phyloP scores from a whole-genome alignment of 2,329 filamentous ascomycete species.

The Geosmithia putterillii region DNA sequence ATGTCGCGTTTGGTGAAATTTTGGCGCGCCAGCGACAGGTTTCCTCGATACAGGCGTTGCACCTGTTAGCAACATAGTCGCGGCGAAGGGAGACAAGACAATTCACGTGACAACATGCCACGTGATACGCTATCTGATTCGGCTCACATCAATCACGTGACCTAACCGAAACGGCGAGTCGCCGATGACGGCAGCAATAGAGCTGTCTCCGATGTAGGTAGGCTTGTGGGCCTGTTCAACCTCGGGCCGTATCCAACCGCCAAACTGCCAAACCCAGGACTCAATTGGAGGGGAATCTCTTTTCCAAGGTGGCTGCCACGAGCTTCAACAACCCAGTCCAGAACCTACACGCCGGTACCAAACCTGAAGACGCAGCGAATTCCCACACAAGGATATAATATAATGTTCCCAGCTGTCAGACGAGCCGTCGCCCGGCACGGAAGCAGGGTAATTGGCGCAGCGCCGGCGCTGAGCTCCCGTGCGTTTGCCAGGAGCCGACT shows the following conservation, averaged over 20 bases:
- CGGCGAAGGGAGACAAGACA: not conserved
- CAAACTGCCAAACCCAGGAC: conserved; percentile 15
- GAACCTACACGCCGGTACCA: not conserved
- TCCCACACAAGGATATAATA: conserved; percentile 1
- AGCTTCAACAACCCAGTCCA: not conserved
- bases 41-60: not conserved
- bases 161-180: not conserved
- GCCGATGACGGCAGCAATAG: conserved; percentile 1
- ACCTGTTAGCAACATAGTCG: not conserved
- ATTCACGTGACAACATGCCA: not conserved
- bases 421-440: conserved; percentile 13
- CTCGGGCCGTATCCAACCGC: conserved; percentile 27
- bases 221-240: conserved; percentile 4
- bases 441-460: conserved; percentile 13
- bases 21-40: conserved; percentile 19
- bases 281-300: not conserved
- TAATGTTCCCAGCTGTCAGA: conserved; percentile 18
- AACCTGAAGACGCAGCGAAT: not conserved
- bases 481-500: conserved; percentile 32
- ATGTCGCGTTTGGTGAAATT: conserved; percentile 23
- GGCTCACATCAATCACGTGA: not conserved
- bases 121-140: not conserved
- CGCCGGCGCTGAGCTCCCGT: conserved; percentile 11
- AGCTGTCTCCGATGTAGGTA: not conserved
- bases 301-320: not conserved